These are phyloP conservation scores for Gillenia trifoliata DNA, from an alignment of 306 rosid genomes.

Conservation along the genomic window DNA sequence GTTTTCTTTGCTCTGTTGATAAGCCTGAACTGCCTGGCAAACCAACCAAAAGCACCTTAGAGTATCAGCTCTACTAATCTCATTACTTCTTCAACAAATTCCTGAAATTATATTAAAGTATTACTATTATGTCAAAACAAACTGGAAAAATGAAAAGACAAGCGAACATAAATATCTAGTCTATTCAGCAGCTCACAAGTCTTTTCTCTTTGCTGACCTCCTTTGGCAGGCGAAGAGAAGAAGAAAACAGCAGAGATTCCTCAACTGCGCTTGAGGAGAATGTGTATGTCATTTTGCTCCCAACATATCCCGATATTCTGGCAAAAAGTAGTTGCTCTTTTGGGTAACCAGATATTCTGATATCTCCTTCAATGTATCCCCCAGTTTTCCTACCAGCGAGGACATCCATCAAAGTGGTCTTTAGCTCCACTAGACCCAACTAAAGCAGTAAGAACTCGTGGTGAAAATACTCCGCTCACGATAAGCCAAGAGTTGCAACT, in stretches of 20 bases:
- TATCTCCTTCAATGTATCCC: constrained; percentile 79
- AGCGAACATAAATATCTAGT: neutral
- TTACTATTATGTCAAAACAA: constrained; percentile 5
- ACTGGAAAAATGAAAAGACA: neutral
- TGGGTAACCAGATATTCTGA: constrained; percentile 75
- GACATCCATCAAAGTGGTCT: constrained; percentile 94
- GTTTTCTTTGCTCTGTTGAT: constrained; percentile 88
- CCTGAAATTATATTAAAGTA: constrained; percentile 50
- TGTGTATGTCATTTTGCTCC: constrained; percentile 93
- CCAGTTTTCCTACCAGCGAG: constrained; percentile 96
- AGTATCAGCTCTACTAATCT: constrained; percentile 73
- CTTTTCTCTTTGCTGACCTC: constrained; percentile 54
- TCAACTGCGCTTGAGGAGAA: constrained; percentile 92
- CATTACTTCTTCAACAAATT: constrained; percentile 86
- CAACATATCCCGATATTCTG: constrained; percentile 85
- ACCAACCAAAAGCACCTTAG: constrained; percentile 78
- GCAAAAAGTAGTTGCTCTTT: constrained; percentile 84
- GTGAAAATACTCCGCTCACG: constrained; percentile 90
- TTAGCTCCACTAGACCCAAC: constrained; percentile 96
- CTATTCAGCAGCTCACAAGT: constrained; percentile 39
- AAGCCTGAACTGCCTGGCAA: constrained; percentile 82
- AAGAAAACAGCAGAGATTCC: constrained; percentile 78
- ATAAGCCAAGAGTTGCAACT: constrained; percentile 66
- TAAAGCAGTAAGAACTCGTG: constrained; percentile 85
- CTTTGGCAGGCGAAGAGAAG: constrained; percentile 82